Conservation (phyloP, 2,329 filamentous ascomycete species). For the Curvularia spicifera region DNA sequence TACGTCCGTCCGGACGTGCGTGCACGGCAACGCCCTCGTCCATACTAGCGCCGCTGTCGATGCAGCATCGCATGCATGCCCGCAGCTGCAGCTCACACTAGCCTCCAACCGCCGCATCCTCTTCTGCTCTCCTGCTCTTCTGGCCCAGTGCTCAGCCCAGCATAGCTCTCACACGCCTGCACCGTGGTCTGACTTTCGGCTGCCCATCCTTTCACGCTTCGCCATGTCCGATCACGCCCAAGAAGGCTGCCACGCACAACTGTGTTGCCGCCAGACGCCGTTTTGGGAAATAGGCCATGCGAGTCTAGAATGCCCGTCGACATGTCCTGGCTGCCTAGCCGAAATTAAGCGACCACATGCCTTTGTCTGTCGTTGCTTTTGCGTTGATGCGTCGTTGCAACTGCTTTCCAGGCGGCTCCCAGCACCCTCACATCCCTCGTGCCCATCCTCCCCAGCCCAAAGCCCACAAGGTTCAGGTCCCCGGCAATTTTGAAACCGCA, state of each 20-base stretch:
- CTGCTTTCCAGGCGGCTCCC: no score
- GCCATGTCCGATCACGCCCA: background rate
- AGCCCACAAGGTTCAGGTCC: background rate
- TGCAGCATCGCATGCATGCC: conserved; percentile 5
- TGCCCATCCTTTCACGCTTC: background rate
- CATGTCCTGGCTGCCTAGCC: conserved; percentile 3
- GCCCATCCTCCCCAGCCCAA: no score
- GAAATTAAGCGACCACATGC: background rate
- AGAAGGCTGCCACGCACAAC: background rate
- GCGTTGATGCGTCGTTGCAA: background rate
- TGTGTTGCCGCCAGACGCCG: conserved; percentile 7
- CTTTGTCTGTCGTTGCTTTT: conserved; percentile 4
- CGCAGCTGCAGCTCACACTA: conserved; percentile 7
- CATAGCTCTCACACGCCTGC: background rate
- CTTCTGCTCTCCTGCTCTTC: conserved; percentile 2
- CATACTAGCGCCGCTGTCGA: conserved; percentile 5
- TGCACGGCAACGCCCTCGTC: background rate
- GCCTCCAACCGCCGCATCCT: conserved; percentile 6
- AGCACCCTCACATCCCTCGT: no score
- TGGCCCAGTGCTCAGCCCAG: background rate
- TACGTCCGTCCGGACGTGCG: background rate
- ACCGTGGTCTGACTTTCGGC: background rate
- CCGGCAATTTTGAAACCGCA: conserved; percentile 2
- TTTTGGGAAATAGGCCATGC: conserved; percentile 4
- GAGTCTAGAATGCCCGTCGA: conserved; percentile 11